Conservation (phyloP, 805 yeast species). For the Torulaspora delbrueckii region DNA sequence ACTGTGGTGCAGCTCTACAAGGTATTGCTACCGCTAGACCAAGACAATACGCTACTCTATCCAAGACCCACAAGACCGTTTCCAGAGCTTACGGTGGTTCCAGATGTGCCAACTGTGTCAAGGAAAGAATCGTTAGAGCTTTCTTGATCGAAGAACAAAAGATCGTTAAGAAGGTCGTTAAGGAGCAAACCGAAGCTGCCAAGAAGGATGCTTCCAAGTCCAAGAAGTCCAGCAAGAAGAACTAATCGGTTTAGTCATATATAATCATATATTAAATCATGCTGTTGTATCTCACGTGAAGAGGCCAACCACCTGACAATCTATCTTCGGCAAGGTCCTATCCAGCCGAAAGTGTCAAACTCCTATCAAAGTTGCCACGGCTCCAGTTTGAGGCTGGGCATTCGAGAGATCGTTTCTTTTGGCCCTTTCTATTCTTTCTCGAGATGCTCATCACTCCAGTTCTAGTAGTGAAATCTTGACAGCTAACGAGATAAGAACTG, state of each 20-base stretch:
- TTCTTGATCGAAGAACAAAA: conserved; percentile 99
- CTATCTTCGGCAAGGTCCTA: neutral
- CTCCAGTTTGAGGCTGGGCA: neutral
- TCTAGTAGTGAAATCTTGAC: neutral
- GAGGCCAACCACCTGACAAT: neutral
- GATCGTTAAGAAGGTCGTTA: conserved; percentile 98
- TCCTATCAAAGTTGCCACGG: neutral
- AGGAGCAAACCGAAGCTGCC: conserved; percentile 91
- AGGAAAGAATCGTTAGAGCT: conserved; percentile 99
- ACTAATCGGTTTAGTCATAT: conserved; percentile 11
- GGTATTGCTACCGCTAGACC: conserved; percentile 96
- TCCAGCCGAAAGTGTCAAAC: neutral
- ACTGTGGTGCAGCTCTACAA: conserved; percentile 74
- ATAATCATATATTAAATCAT: conserved; percentile 2
- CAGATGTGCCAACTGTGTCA: conserved; percentile 97
- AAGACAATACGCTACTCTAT: conserved; percentile 91
- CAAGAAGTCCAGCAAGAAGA: conserved; percentile 33
- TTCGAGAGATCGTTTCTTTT: neutral
- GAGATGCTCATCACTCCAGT: neutral
- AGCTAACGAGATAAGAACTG: neutral
- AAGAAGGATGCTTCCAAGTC: conserved; percentile 51
- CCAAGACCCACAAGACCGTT: conserved; percentile 96
- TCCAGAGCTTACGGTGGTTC: conserved; percentile 99
- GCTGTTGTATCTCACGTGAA: conserved; percentile 1
- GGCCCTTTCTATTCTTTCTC: neutral